These are phyloP conservation scores for Pseudopithomyces chartarum DNA, from an alignment of 2,329 filamentous ascomycete species.

Conservation along the genomic window DNA sequence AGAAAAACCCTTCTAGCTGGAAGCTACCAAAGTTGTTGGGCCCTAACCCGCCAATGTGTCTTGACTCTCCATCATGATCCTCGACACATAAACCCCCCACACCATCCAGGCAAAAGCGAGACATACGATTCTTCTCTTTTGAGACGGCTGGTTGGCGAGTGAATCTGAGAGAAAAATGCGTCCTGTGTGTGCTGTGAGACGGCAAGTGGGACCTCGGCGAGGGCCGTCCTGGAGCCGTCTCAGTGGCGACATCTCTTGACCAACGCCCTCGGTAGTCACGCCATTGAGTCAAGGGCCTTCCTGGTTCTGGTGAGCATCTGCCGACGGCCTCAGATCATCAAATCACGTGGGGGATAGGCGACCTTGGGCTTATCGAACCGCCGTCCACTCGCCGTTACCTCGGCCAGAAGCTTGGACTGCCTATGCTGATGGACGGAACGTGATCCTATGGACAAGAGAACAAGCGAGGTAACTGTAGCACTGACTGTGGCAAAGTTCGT, in stretches of 20 bases:
- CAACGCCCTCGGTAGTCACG: slow-evolving; percentile 18
- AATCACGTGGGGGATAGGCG: neutral
- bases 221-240: slow-evolving; percentile 40
- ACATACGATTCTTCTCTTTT: too few species aligned
- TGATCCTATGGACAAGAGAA: neutral
- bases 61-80: too few species aligned
- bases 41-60: too few species aligned
- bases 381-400: slow-evolving; percentile 1
- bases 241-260: slow-evolving; percentile 16
- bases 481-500: slow-evolving; percentile 11
- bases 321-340: slow-evolving; percentile 2
- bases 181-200: slow-evolving; percentile 36
- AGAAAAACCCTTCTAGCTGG: neutral
- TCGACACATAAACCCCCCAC: too few species aligned
- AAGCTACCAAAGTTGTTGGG: neutral
- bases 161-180: slow-evolving; percentile 20
- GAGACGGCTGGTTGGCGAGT: slow-evolving; percentile 5
- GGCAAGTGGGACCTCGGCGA: slow-evolving; percentile 38
- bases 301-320: slow-evolving; percentile 1
- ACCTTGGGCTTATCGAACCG: neutral
- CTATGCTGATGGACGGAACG: neutral
- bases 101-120: too few species aligned
- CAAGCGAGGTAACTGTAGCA: slow-evolving; percentile 4
- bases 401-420: neutral
- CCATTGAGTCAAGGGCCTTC: slow-evolving; percentile 11